These are phyloP conservation scores for Scheffersomyces insectosa DNA, from an alignment of 1,139 yeast genomes.

Conservation along the genomic window DNA sequence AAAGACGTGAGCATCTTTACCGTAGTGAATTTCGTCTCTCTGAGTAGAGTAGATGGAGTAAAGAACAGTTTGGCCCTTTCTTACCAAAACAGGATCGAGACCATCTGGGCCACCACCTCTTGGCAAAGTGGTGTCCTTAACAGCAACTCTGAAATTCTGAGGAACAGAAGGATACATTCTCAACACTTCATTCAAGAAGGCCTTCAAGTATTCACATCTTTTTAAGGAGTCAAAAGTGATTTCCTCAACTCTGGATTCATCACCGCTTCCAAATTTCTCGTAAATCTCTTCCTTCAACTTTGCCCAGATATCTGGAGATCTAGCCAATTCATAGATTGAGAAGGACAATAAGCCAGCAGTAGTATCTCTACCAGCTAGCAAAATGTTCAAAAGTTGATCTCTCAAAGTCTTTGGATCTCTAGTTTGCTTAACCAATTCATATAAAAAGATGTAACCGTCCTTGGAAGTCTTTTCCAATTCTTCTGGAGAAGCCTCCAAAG, in stretches of 20 bases:
- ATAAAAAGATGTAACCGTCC: slow-evolving; percentile 43
- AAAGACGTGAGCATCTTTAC: slow-evolving; percentile 47
- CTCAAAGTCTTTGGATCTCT: slow-evolving; percentile 43
- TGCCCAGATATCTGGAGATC: slow-evolving; percentile 37
- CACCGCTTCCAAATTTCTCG: slow-evolving; percentile 36
- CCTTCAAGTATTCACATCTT: slow-evolving; percentile 48
- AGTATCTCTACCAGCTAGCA: slow-evolving; percentile 50
- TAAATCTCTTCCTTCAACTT: slow-evolving; percentile 36
- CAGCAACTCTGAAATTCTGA: slow-evolving; percentile 47
- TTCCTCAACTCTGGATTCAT: slow-evolving; percentile 25
- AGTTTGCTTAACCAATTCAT: slow-evolving; percentile 47
- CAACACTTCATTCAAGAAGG: slow-evolving; percentile 51
- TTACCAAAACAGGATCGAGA: slow-evolving; percentile 40
- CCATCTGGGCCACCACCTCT: slow-evolving; percentile 53
- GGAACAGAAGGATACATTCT: slow-evolving; percentile 61
- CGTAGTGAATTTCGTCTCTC: slow-evolving; percentile 45
- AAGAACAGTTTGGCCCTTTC: slow-evolving; percentile 46
- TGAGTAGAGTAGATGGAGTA: slow-evolving; percentile 50
- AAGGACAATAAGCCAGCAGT: slow-evolving; percentile 49
- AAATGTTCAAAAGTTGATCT: slow-evolving; percentile 46
- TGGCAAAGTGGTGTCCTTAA: slow-evolving; percentile 49
- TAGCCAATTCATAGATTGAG: slow-evolving; percentile 41
- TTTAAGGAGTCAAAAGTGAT: slow-evolving; percentile 53
- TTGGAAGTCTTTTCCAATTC: slow-evolving; percentile 39
- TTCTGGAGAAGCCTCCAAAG: slow-evolving; percentile 26